Base-by-base conservation (phyloP, 2,329 filamentous ascomycete species). In the Sclerotiophoma versabilis region DNA sequence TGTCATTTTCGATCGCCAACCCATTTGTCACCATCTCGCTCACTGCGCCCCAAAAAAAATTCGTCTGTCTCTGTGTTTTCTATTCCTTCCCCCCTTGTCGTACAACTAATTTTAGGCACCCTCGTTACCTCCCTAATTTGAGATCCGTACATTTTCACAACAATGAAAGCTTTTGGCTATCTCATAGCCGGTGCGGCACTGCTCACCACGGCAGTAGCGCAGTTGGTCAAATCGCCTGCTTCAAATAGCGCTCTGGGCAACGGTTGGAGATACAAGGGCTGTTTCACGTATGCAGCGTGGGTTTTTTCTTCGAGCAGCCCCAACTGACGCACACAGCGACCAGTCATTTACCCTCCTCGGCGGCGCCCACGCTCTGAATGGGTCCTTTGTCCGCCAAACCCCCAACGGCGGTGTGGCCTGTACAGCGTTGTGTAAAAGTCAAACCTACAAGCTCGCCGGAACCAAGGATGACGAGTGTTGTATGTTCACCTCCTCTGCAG, bases 241-340 rank as follows among this genome's bases (percentile, higher is more conserved):
- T 25, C 51, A 6, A 52, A 49, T 30, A 37, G 20, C 43, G 17
- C 22, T 1, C 46, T 62, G 3, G 42, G 45, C 8, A 39, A 49
- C 4, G 57, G 54, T 6, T 64, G 58, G 57, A 44, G 32, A n/a
- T 64, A 59, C 49, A 51, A 57, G 30, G 63, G 63, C 38, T 65
- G 63, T 20, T 65, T 57, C 45, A 33, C 43, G 63, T 63, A 43
- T n/a, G n/a, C n/a, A n/a, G n/a, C n/a, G n/a, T n/a, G n/a, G n/a
- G n/a, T n/a, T n/a, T n/a, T n/a, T n/a, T 20, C 25, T 12, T 3
- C 15, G 15, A 5, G n/a, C 10, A 30, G 5, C 23, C 2, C 30
- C 8, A 41, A 14, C 34, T 49, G 4, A 44, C 19, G 3, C 15
- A 26, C 29, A 19, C 8, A 52, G 49, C 17, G 50, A 54, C 36